Base-by-base conservation (phyloP, 192 early-diverging fungal genomes). In the Coemansia sp. region DNA sequence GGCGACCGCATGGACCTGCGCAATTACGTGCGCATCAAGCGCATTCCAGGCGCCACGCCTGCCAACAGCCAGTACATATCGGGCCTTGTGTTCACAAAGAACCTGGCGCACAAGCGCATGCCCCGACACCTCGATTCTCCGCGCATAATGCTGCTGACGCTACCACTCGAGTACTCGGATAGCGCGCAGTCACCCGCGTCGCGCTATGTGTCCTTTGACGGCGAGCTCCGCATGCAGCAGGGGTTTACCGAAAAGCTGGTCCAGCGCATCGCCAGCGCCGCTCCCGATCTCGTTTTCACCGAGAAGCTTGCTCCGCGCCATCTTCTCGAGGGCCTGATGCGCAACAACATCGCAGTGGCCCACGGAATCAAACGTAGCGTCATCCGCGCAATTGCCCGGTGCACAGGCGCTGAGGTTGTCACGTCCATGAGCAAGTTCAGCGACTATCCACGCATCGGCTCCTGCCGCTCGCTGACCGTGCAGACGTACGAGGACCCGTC, bases 31-130 rank as follows among this genome's bases (percentile, higher is more conserved):
- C 97, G 96, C 63, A 92, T 98, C 72, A 99, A 99, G 73, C 93
- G 92, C 67, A 92, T 99, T 21, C 92, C 97, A 0, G 97, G 96
- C 10, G 95, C 93, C 10, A 26, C 69, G 26, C 92, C 94, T 0
- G 48, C 67, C 26, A 93, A 96, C 72, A 91, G 89, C 46, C 85
- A 91, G 49, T 98, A 93, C 76, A 87, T 99, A 41, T 84, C 88
- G 30, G 97, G 96, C 14, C 87, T 96, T 18, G 95, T 97, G n/a
- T 96, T 91, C 61, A 88, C 92, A n/a, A 98, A 96, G 72, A 91
- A 91, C 67, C 84, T 95, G 23, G 92, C 92, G 0, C 95, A 99
- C 78, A 94, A 95, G 63, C 84, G 86, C 65, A 98, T 99, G 96
- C 83, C 90, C 3, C 83, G 85, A 8, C 76, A 75, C 14, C 75